Evolutionary conservation across 1,284 basidiomycete genomes (phyloP).

Genomic region (Mycena sp.): DNA sequence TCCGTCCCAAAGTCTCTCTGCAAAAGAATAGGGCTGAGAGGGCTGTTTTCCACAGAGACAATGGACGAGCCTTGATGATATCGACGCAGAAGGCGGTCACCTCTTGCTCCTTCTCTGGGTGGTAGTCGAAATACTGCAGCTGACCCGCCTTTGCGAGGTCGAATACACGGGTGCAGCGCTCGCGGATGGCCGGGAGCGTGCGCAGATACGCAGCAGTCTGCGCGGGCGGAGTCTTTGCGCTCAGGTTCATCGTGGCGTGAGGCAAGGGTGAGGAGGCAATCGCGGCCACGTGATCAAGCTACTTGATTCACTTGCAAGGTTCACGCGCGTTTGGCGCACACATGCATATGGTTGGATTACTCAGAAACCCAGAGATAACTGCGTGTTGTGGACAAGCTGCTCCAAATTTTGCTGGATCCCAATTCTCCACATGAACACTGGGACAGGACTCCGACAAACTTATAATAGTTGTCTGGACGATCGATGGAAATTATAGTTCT

Average conservation of each 20-base stretch:
- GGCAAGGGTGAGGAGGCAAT: not conserved
- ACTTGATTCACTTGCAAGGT: too few relatives aligned
- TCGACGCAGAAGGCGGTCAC: constrained; percentile 85
- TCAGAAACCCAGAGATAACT: too few relatives aligned
- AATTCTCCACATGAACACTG: too few relatives aligned
- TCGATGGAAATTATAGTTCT: too few relatives aligned
- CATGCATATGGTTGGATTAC: too few relatives aligned
- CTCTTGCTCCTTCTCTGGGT: constrained; percentile 75
- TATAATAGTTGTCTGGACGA: too few relatives aligned
- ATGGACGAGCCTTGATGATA: constrained; percentile 72
- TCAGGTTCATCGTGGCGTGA: constrained; percentile 44
- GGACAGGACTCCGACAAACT: too few relatives aligned
- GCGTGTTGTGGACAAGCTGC: too few relatives aligned
- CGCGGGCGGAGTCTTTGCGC: constrained; percentile 38
- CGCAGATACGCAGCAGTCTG: constrained; percentile 79
- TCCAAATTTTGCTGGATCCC: too few relatives aligned
- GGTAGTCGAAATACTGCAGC: constrained; percentile 88
- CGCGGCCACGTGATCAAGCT: not conserved
- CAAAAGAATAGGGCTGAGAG: constrained; percentile 6
- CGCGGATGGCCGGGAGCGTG: constrained; percentile 88
- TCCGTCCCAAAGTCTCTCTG: constrained; percentile 86
- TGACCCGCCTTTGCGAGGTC: constrained; percentile 77
- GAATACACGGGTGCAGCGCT: constrained; percentile 84
- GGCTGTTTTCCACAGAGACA: not conserved
- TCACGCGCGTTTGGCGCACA: too few relatives aligned